Base-by-base conservation (phyloP, 108 stramenopile genomes). In the Mayamaea pseudoterrestris region DNA sequence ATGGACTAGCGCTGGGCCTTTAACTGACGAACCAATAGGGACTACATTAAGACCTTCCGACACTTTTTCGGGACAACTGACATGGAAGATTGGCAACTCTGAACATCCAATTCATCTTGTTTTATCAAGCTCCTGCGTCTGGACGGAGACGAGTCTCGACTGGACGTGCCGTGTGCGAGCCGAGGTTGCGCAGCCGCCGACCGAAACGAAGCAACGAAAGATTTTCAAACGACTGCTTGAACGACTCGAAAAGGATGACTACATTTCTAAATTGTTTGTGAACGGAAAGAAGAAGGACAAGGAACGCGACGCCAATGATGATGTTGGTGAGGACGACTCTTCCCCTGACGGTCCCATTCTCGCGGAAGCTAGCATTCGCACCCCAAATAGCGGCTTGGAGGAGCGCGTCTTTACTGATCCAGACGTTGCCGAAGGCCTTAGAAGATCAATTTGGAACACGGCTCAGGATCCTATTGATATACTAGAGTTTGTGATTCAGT, bases 381-480 rank as follows among this genome's bases (percentile, higher is more conserved):
- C 16, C 20, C 20, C 37, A 14, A 20, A 39, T 18, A 20, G 3
- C 20, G 53, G 68, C 28, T 47, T 78, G 32, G 75, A 83, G 66
- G 82, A 83, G 69, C 58, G 82, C 20, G 82, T 79, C 11, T 48
- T 71, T 37, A 70, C 66, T 0, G 30, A 70, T 2, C 67, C 76
- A 12, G 56, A 47, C 3, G 48, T 68, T 5, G 40, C 75, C 16
- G 73, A 77, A 44, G 75, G 66, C 1, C 58, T 74, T 1, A 53
- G 60, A 40, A 54, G 70, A 43, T 65, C 73, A 7, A 44, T 79
- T 7, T 69, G 72, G 46, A 47, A 66, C 9, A 58, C 68, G 3
- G 41, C 55, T 17, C 62, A 71, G n/a, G 61, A 63, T 25, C 49
- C 64, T 39, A 34, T 78, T 37, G 75, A 74, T 35, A 58, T 83